Conservation (phyloP, 73 alveolate species). For the Tetrahymena borealis region DNA sequence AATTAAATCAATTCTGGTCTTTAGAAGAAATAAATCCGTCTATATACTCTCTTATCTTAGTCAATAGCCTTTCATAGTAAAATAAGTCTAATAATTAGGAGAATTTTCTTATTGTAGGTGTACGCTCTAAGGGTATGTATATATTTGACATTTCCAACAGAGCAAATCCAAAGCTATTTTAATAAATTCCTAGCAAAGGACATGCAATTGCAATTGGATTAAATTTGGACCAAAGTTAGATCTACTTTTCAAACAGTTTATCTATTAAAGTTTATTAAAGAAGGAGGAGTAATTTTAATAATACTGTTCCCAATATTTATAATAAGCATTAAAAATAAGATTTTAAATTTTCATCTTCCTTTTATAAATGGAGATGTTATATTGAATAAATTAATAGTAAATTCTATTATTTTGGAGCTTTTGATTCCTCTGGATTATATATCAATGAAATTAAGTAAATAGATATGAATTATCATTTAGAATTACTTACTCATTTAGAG, state of each 20-base stretch:
- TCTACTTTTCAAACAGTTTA: not conserved
- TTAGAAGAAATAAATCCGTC: not conserved
- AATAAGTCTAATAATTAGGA: no score
- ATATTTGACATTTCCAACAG: not conserved
- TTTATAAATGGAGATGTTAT: not conserved
- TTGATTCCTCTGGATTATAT: not conserved
- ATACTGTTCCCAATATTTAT: not conserved
- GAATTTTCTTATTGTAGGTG: not conserved
- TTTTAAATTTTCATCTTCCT: not conserved
- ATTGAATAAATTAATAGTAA: not conserved
- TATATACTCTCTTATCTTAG: not conserved
- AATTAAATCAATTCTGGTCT: not conserved
- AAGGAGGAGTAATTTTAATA: not conserved
- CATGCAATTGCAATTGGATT: not conserved
- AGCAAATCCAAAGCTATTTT: not conserved
- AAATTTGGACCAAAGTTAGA: not conserved
- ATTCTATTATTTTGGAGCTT: not conserved
- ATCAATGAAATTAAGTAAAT: not conserved
- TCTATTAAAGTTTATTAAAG: not conserved
- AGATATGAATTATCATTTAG: not conserved
- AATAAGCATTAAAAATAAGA: not conserved
- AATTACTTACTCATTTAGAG: not conserved
- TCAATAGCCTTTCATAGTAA: no score
- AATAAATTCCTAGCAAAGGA: not conserved
- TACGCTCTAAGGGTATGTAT: not conserved